phyloP scores from a whole-genome alignment of 129 eudicot species.

The Ambrosia artemisiifolia region DNA sequence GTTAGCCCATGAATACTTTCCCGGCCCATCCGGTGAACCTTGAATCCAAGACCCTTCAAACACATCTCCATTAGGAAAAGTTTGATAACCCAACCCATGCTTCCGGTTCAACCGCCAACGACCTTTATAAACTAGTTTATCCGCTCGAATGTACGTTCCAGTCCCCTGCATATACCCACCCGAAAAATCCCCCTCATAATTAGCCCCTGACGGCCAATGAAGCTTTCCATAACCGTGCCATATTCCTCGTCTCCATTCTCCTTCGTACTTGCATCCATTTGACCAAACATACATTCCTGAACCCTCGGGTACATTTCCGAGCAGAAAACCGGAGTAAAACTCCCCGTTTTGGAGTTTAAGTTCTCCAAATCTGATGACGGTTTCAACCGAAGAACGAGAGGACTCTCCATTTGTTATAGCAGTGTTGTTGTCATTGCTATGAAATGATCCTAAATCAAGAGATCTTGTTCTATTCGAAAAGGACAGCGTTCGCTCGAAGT shows the following conservation, averaged over 20 bases:
- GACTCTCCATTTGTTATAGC: slow-evolving; percentile 44
- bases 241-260: slow-evolving; percentile 87
- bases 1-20: slow-evolving; percentile 77
- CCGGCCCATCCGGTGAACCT: slow-evolving; percentile 96
- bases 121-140: slow-evolving; percentile 64
- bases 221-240: slow-evolving; percentile 78
- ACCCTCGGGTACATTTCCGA: slow-evolving; percentile 73
- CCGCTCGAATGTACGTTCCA: slow-evolving; percentile 61
- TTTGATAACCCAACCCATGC: slow-evolving; percentile 87
- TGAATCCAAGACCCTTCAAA: slow-evolving; percentile 99
- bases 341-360: slow-evolving; percentile 63
- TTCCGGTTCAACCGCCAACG: slow-evolving; percentile 84
- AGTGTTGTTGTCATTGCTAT: slow-evolving; percentile 28
- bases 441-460: slow-evolving; percentile 40
- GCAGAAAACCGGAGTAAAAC: slow-evolving; percentile 65
- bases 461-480: slow-evolving; percentile 61
- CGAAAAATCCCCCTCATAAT: slow-evolving; percentile 91
- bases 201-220: slow-evolving; percentile 78
- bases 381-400: slow-evolving; percentile 49
- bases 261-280: slow-evolving; percentile 69
- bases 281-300: slow-evolving; percentile 76
- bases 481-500: slow-evolving; percentile 43
- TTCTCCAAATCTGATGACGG: slow-evolving; percentile 49
- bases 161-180: slow-evolving; percentile 87
- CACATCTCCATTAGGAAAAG: slow-evolving; percentile 67